Evolutionary conservation across 2,329 filamentous ascomycete species (phyloP).

Genomic region (Penicillium rolfsii): DNA sequence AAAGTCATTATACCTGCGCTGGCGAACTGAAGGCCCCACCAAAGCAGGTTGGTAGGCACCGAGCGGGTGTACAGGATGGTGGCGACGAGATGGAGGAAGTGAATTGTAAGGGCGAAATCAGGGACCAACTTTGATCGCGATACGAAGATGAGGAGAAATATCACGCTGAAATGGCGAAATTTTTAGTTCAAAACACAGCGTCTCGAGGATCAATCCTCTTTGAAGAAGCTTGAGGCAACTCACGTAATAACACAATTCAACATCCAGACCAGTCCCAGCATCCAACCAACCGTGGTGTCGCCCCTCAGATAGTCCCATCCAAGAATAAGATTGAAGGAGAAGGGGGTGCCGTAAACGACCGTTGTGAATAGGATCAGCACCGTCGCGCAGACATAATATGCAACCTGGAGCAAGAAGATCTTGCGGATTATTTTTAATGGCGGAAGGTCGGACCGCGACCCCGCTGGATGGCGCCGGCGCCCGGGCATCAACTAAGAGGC

Average conservation of each 20-base stretch:
- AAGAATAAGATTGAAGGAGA: slow-evolving; percentile 62
- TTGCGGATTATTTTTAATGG: slow-evolving; percentile 69
- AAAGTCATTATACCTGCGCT: slow-evolving; percentile 67
- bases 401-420: slow-evolving; percentile 66
- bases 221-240: slow-evolving; percentile 30
- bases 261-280: slow-evolving; percentile 68
- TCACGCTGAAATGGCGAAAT: slow-evolving; percentile 60
- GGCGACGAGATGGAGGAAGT: slow-evolving; percentile 77
- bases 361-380: slow-evolving; percentile 69
- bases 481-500: slow-evolving; percentile 41
- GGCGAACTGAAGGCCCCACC: slow-evolving; percentile 74
- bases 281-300: slow-evolving; percentile 72
- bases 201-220: background rate
- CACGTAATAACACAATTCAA: slow-evolving; percentile 68
- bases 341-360: slow-evolving; percentile 64
- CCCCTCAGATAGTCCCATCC: slow-evolving; percentile 67
- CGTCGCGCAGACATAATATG: slow-evolving; percentile 66
- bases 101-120: slow-evolving; percentile 89
- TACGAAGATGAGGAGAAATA: slow-evolving; percentile 81
- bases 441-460: slow-evolving; percentile 67
- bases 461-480: slow-evolving; percentile 64
- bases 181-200: background rate
- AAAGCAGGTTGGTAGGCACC: slow-evolving; percentile 77
- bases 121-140: slow-evolving; percentile 90
- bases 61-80: slow-evolving; percentile 77